Conservation (phyloP, 495 filamentous ascomycete species). For the Hypoxylon crocopeplum region DNA sequence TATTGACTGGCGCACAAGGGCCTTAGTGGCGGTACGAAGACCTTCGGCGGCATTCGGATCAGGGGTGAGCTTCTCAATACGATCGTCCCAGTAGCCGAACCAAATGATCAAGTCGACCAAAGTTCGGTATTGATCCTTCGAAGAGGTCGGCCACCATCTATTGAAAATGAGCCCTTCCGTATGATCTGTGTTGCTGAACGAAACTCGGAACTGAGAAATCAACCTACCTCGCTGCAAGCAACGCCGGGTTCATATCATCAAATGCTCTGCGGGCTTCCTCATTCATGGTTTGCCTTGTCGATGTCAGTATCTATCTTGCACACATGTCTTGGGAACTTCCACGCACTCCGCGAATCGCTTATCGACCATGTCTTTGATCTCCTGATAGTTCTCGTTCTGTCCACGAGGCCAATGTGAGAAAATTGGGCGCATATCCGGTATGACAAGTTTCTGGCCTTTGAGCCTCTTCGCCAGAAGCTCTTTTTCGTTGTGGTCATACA, state of each 20-base stretch:
- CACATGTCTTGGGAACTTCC: background rate
- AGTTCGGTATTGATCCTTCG: conserved; percentile 18
- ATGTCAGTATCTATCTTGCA: conserved; percentile 1
- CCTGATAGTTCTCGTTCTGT: conserved; percentile 28
- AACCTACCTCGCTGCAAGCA: conserved; percentile 34
- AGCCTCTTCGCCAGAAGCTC: conserved; percentile 24
- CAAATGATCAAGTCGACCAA: conserved; percentile 34
- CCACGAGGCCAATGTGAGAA: conserved; percentile 34
- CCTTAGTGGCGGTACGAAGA: conserved; percentile 29
- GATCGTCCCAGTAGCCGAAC: conserved; percentile 38
- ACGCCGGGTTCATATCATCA: conserved; percentile 22
- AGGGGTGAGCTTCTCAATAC: conserved; percentile 24
- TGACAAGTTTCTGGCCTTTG: conserved; percentile 32
- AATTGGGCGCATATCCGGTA: conserved; percentile 36
- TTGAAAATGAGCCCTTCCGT: background rate
- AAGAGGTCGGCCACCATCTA: conserved; percentile 37
- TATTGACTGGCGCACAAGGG: conserved; percentile 25
- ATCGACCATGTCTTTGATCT: conserved; percentile 23
- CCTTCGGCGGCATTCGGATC: conserved; percentile 23
- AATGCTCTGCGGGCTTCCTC: conserved; percentile 26
- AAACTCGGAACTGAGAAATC: background rate
- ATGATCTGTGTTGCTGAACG: too few relatives aligned
- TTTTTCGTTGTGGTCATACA: conserved; percentile 26
- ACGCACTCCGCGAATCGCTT: conserved; percentile 30
- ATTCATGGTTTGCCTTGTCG: conserved; percentile 9